Conservation (phyloP, 2,329 filamentous ascomycete species). For the Cladophialophora psammophila region DNA sequence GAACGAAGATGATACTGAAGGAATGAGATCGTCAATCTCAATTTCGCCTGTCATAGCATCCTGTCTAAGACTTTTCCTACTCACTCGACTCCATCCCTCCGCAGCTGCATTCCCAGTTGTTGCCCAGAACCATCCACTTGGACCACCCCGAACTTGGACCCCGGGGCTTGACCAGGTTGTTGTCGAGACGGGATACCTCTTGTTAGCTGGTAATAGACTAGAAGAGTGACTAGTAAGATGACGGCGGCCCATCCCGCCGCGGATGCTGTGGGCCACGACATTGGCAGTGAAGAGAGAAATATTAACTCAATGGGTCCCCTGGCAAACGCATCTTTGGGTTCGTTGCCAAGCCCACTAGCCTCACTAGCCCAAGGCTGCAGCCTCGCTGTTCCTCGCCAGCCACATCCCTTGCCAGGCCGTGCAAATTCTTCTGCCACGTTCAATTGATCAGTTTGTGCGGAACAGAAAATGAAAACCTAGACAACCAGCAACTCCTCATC, state of each 20-base stretch:
- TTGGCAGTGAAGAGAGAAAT: background rate
- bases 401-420: background rate
- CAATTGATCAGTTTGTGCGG: background rate
- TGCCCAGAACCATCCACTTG: background rate
- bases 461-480: background rate
- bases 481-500: background rate
- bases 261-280: background rate
- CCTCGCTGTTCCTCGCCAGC: background rate
- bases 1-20: constrained; percentile 4
- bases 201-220: too few relatives aligned
- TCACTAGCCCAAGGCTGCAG: background rate
- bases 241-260: background rate
- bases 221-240: background rate
- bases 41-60: background rate
- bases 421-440: background rate
- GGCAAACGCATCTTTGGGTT: too few relatives aligned
- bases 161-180: background rate
- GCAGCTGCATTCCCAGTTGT: background rate
- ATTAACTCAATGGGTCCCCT: too few relatives aligned
- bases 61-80: background rate
- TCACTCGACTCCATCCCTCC: constrained; percentile 4
- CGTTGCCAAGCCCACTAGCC: background rate
- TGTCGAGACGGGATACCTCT: background rate
- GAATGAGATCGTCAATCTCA: background rate
- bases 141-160: constrained; percentile 3